Evolutionary conservation across 805 yeast genomes (phyloP).

Genomic region (Yarrowia keelungensis): DNA sequence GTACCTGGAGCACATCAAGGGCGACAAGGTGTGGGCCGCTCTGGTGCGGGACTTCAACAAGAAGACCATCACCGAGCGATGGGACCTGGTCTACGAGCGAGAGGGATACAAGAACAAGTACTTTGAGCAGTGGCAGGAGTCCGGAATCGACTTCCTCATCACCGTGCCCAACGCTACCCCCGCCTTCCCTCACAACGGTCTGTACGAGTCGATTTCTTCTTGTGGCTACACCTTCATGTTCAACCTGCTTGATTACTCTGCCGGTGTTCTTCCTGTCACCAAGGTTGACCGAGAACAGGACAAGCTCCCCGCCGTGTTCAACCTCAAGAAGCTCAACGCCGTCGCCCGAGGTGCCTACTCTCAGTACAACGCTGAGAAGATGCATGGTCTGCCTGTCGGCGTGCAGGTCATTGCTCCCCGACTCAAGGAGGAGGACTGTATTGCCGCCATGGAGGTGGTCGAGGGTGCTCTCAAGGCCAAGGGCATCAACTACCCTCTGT

Average conservation of each 20-base stretch:
- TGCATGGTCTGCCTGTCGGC: conserved; percentile 67
- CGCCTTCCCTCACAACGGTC: conserved; percentile 53
- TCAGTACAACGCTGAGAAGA: conserved; percentile 59
- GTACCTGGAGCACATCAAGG: conserved; percentile 47
- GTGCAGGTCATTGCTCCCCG: conserved; percentile 70
- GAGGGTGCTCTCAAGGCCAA: conserved; percentile 49
- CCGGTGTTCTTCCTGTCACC: conserved; percentile 65
- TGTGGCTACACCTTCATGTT: conserved; percentile 62
- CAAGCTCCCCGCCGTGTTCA: conserved; percentile 48
- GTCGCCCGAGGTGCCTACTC: conserved; percentile 56
- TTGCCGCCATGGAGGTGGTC: conserved; percentile 56
- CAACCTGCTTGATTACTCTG: conserved; percentile 63
- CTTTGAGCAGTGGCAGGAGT: conserved; percentile 50
- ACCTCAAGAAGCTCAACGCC: conserved; percentile 49
- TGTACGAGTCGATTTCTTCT: conserved; percentile 51
- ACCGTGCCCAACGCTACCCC: conserved; percentile 56
- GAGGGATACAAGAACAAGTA: conserved; percentile 50
- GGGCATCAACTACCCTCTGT: conserved; percentile 46
- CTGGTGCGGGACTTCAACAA: conserved; percentile 51
- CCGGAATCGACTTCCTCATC: conserved; percentile 52
- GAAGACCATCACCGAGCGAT: conserved; percentile 50
- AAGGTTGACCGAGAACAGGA: conserved; percentile 56
- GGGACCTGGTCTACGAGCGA: conserved; percentile 50
- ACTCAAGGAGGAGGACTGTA: conserved; percentile 66
- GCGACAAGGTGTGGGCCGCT: conserved; percentile 52